Conservation (phyloP, 2,329 filamentous ascomycete species). For the Trichoderma koningiopsis region DNA sequence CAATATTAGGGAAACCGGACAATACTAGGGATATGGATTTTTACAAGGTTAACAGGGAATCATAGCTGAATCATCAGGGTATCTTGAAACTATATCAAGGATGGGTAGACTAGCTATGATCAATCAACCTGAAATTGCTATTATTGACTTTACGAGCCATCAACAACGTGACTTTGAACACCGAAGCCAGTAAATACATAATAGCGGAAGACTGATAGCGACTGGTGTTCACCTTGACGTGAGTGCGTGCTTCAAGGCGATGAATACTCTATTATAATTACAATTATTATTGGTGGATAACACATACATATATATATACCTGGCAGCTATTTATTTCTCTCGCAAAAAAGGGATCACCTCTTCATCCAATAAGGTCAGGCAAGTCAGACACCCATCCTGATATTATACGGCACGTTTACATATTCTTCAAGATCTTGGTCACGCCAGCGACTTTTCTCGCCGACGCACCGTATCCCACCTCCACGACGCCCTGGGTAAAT, state of each 20-base stretch:
- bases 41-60: not conserved
- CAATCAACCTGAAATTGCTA: not conserved
- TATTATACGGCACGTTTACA: constrained; percentile 32
- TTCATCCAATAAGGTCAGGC: not conserved
- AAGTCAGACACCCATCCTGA: not conserved
- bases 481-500: constrained; percentile 63
- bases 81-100: constrained; percentile 7
- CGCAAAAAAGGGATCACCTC: not conserved
- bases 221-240: not conserved
- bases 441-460: constrained; percentile 46
- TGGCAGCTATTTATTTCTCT: not conserved
- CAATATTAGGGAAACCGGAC: not conserved
- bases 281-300: not conserved
- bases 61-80: not conserved
- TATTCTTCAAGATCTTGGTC: constrained; percentile 47
- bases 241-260: no score
- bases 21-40: not conserved
- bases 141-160: not conserved
- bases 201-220: not conserved
- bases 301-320: no score
- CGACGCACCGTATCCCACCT: constrained; percentile 58
- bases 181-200: not conserved
- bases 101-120: not conserved
- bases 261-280: not conserved
- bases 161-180: not conserved